phyloP scores from a whole-genome alignment of 2,329 filamentous ascomycete genomes.

The Colletotrichum musicola region DNA sequence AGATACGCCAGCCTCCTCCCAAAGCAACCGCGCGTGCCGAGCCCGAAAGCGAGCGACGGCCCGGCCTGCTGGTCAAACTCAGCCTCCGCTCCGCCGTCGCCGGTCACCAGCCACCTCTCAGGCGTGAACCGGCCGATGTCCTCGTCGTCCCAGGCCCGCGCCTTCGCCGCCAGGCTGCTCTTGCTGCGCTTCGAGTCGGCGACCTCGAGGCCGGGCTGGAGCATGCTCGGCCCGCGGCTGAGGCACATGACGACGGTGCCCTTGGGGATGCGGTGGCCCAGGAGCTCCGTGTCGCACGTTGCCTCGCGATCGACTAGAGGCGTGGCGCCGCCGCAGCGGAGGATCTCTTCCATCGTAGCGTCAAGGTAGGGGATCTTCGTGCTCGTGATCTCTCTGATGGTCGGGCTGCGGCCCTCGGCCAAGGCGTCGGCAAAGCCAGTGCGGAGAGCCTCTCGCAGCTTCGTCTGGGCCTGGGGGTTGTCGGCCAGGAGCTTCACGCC shows the following conservation, averaged over 20 bases:
- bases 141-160: constrained; percentile 48
- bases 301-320: constrained; percentile 48
- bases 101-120: constrained; percentile 51
- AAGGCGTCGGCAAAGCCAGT: constrained; percentile 36
- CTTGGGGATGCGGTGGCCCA: constrained; percentile 50
- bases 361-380: constrained; percentile 51
- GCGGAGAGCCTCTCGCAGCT: constrained; percentile 21
- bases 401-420: constrained; percentile 44
- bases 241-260: constrained; percentile 49
- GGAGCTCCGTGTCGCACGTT: constrained; percentile 48
- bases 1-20: constrained; percentile 53
- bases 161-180: constrained; percentile 42
- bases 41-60: constrained; percentile 51
- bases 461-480: constrained; percentile 15
- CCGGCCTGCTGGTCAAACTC: constrained; percentile 51
- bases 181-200: constrained; percentile 46
- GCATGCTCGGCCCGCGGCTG: constrained; percentile 45
- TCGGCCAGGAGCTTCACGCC: constrained; percentile 42
- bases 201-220: constrained; percentile 44
- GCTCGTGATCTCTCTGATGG: constrained; percentile 46
- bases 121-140: constrained; percentile 50
- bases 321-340: constrained; percentile 48
- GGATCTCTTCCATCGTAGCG: constrained; percentile 52
- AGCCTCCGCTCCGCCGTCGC: constrained; percentile 1
- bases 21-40: constrained; percentile 54